These are phyloP conservation scores for Aspergillus thermomutatus DNA, from an alignment of 2,329 filamentous ascomycete species.

Conservation along the genomic window DNA sequence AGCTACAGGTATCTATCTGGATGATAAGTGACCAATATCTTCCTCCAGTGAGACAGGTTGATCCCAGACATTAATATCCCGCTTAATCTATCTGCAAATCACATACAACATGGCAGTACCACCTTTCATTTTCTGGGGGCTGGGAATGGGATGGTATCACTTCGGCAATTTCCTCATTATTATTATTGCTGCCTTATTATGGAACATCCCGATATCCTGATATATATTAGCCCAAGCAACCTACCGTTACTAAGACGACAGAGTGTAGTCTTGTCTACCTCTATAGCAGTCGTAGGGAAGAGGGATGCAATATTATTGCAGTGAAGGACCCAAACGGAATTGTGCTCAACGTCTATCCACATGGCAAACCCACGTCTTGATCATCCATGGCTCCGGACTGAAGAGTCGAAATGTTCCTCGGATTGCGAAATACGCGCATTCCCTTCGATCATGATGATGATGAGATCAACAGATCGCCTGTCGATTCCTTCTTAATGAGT, in stretches of 20 bases:
- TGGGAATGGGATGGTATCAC: background rate
- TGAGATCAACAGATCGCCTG: background rate
- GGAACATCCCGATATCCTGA: background rate
- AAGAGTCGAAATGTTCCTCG: no score
- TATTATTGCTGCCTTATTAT: background rate
- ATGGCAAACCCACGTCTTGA: background rate
- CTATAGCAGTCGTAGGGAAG: no score
- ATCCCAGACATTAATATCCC: background rate
- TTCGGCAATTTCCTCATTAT: background rate
- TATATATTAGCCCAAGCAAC: background rate
- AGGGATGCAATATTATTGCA: no score
- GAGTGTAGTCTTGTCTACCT: background rate
- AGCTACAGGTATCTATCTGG: background rate
- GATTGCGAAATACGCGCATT: background rate
- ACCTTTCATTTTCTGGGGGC: background rate
- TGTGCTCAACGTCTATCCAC: background rate
- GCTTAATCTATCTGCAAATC: background rate
- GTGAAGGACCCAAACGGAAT: background rate
- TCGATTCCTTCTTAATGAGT: background rate
- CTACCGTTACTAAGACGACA: no score
- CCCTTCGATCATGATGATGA: background rate
- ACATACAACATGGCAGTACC: background rate
- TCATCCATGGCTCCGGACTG: background rate
- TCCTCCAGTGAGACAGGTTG: background rate
- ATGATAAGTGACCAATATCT: background rate